Evolutionary conservation across 441 rosid species (phyloP), one percentile per base, ranked within the genome.

Genomic region (Erysimum pusillum): DNA sequence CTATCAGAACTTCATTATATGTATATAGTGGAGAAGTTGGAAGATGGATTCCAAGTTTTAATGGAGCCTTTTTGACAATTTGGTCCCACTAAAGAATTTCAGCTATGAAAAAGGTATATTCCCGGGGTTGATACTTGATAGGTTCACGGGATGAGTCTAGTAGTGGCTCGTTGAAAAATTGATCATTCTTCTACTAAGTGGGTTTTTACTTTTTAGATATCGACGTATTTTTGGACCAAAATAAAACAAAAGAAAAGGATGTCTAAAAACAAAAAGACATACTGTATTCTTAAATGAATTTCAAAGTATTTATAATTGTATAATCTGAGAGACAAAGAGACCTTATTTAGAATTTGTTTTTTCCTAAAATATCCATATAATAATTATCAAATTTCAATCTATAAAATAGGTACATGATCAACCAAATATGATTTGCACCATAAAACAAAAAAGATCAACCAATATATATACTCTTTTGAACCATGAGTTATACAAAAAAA

Each of bases 81-180:
- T 60, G 63, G 36, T 10, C 63, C 74, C 36, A 70, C 71, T 8
- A 54, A 9, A 62, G 73, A 54, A 25, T 63, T 52, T 69, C 71
- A 49, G 62, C 62, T 32, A 42, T 49, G 59, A 31, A 56, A 69
- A 57, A 28, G 31, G 56, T 18, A 20, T 22, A 53, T 25, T 6
- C 34, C 32, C 22, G 7, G 20, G 15, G 6, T 38, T 56, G 28
- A 49, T 69, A 42, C 3, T 38, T 56, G 28, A 49, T 69, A 42
- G 32, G 63, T 51, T 75, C 79, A 76, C 74, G 74, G 63, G 74
- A 51, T n/a, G 54, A 41, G 35, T 32, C 36, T 75, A 39, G 54
- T 9, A 48, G 22, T 48, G 17, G 65, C 46, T 32, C 35, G 7
- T 64, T 54, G 64, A 54, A 53, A 12, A 62, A 2, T 28, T 28